Evolutionary conservation across 129 eudicot species (phyloP).

Genomic region (Artemisia annua): DNA sequence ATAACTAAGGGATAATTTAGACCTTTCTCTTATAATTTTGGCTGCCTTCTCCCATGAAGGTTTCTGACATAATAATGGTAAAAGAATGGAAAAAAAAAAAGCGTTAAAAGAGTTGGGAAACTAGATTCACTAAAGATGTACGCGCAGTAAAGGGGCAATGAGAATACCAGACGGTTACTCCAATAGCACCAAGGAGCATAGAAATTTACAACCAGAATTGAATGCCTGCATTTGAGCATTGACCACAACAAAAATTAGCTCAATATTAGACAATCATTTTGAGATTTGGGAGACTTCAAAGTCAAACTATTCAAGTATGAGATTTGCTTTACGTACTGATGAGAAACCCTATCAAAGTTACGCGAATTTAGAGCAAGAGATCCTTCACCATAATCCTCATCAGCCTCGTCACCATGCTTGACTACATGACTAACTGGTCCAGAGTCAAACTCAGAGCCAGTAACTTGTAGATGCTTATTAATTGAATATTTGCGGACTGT

Average conservation of each 20-base stretch:
- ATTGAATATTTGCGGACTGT: constrained; percentile 82
- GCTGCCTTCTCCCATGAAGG: constrained; percentile 99
- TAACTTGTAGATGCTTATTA: constrained; percentile 55
- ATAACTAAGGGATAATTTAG: constrained; percentile 13
- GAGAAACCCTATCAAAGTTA: constrained; percentile 78
- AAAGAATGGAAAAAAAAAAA: constrained; percentile 2
- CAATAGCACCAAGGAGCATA: constrained; percentile 97
- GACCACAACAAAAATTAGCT: constrained; percentile 25
- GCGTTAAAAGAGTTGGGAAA: constrained; percentile 1
- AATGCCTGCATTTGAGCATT: constrained; percentile 50
- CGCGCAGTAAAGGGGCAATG: constrained; percentile 13
- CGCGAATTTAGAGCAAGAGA: constrained; percentile 54
- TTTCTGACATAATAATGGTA: constrained; percentile 53
- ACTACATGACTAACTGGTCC: constrained; percentile 46
- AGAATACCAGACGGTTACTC: constrained; percentile 89
- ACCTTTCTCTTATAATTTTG: constrained; percentile 83
- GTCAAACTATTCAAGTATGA: not conserved
- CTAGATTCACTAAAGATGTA: constrained; percentile 2
- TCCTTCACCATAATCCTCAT: constrained; percentile 85
- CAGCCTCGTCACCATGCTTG: constrained; percentile 84
- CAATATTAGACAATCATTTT: not conserved
- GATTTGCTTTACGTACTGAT: constrained; percentile 55
- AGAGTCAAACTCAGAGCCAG: constrained; percentile 70
- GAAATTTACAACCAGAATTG: constrained; percentile 86
- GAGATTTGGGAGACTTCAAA: constrained; percentile 1